Evolutionary conservation across 2,329 filamentous ascomycete genomes (phyloP).

Genomic region (Colletotrichum simmondsii): DNA sequence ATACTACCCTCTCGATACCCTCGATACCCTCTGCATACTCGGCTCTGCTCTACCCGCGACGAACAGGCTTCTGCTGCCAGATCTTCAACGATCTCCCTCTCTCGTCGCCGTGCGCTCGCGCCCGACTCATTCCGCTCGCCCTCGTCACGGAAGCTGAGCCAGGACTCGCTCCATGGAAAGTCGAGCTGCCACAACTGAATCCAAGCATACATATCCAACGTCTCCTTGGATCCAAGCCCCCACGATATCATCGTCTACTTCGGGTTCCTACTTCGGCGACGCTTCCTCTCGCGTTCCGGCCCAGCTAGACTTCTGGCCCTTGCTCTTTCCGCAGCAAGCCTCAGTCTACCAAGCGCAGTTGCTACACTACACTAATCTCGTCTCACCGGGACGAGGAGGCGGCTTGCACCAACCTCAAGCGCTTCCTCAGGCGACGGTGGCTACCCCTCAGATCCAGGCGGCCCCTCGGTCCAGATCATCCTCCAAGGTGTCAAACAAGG

Average conservation of each 20-base stretch:
- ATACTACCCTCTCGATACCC: background rate
- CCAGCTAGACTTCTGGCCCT: constrained; percentile 65
- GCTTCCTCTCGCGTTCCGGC: constrained; percentile 42
- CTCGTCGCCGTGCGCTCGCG: constrained; percentile 14
- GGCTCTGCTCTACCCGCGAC: constrained; percentile 4
- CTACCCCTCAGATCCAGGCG: constrained; percentile 66
- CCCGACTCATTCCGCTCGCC: constrained; percentile 13
- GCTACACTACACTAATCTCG: constrained; percentile 73
- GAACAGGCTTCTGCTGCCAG: background rate
- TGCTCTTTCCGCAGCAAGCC: constrained; percentile 68
- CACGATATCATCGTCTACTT: constrained; percentile 40
- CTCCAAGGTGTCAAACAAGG: constrained; percentile 69
- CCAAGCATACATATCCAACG: constrained; percentile 58
- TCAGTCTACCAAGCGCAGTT: constrained; percentile 71
- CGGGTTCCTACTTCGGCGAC: constrained; percentile 31
- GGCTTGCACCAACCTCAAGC: constrained; percentile 65
- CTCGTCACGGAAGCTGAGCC: constrained; percentile 38
- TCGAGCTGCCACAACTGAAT: constrained; percentile 60
- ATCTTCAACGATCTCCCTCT: constrained; percentile 11
- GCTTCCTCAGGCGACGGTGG: constrained; percentile 59
- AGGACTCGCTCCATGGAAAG: constrained; percentile 60
- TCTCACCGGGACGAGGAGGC: constrained; percentile 66
- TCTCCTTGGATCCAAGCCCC: constrained; percentile 51
- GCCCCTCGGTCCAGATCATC: constrained; percentile 67
- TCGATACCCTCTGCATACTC: constrained; percentile 8